A percentile compares a stretch with the other conserved stretches of the same genome.
phyloP scores from a whole-genome alignment of 129 eudicot genomes.

The Kitagawia praeruptora region DNA sequence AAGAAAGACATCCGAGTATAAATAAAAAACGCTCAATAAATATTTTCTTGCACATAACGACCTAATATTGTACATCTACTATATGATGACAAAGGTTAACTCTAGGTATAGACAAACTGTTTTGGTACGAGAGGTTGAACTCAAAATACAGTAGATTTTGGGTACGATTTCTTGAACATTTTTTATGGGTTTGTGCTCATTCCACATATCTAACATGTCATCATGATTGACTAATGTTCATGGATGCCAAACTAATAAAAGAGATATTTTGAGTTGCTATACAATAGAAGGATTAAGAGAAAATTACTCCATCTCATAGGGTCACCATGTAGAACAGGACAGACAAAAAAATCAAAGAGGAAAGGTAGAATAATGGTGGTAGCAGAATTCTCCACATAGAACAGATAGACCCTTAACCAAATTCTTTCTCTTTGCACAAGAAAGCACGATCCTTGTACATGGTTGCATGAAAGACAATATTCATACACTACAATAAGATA shows the following conservation, averaged over 20 bases:
- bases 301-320: neutral
- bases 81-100: neutral
- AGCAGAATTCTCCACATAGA: neutral
- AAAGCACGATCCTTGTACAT: neutral
- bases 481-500: neutral
- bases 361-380: neutral
- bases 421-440: neutral
- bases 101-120: neutral
- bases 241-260: neutral
- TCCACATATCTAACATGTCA: neutral
- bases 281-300: neutral
- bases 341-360: neutral
- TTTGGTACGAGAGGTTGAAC: neutral
- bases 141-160: neutral
- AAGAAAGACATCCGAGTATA: neutral
- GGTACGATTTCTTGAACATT: neutral
- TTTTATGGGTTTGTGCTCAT: neutral
- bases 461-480: neutral
- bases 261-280: neutral
- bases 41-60: neutral
- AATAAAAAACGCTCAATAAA: neutral
- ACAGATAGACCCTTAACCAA: neutral
- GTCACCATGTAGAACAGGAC: neutral
- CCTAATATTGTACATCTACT: neutral
- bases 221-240: neutral